Conservation (phyloP, 345 rosid genomes). For the Euphorbia lathyris region DNA sequence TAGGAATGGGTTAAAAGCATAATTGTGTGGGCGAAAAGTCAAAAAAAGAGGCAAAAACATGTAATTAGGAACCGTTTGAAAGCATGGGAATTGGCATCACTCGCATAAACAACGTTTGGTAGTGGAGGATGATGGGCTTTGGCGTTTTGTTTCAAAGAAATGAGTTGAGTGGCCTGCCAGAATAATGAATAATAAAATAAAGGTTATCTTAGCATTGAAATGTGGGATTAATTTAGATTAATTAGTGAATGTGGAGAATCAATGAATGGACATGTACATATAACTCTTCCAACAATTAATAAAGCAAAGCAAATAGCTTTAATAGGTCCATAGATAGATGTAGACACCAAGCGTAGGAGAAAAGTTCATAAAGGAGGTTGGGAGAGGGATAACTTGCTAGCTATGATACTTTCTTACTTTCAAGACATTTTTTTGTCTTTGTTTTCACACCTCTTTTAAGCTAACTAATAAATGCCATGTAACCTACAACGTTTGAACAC, state of each 20-base stretch:
- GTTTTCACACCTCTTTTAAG: constrained; percentile 35
- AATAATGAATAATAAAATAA: too few relatives aligned
- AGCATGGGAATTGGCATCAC: neutral
- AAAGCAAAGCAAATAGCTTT: too few relatives aligned
- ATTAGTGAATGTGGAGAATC: neutral
- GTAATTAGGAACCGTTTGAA: neutral
- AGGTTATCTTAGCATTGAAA: constrained; percentile 8
- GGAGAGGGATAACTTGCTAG: neutral
- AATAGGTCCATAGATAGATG: constrained; percentile 11
- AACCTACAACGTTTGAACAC: too few relatives aligned
- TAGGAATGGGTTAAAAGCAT: neutral
- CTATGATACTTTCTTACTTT: neutral
- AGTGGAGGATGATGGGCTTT: neutral
- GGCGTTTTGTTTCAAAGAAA: constrained; percentile 13
- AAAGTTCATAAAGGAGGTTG: constrained; percentile 9
- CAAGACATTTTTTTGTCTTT: constrained; percentile 1
- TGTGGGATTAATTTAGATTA: constrained; percentile 16
- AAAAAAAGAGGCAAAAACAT: neutral
- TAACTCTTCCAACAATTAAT: too few relatives aligned
- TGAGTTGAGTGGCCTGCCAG: too few relatives aligned
- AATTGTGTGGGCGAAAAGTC: constrained; percentile 8
- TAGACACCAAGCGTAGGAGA: constrained; percentile 22
- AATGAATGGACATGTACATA: too few relatives aligned
- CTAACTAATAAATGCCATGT: constrained; percentile 11
- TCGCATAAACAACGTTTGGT: neutral